A percentile compares a stretch with the other conserved stretches of the same genome.
These are phyloP conservation scores for Pecoramyces ruminantium DNA, from an alignment of 192 early-diverging fungal genomes.

Conservation along the genomic window DNA sequence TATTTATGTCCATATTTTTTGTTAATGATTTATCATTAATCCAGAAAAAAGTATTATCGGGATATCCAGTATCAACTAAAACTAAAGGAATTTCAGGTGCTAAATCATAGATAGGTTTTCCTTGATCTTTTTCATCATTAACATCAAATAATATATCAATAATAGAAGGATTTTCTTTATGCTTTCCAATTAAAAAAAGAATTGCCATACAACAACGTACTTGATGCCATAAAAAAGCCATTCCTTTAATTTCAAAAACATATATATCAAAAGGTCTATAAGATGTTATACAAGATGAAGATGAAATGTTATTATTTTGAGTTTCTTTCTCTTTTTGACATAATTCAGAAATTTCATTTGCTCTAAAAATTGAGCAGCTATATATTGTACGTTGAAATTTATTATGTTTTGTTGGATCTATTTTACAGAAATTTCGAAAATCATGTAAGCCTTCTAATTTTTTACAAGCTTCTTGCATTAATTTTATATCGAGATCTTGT, in stretches of 20 bases:
- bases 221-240: constrained; percentile 94
- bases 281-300: background rate
- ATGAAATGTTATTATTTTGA: background rate
- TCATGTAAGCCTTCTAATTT: constrained; percentile 68
- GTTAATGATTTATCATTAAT: background rate
- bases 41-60: background rate
- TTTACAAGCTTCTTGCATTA: constrained; percentile 56
- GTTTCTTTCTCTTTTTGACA: background rate
- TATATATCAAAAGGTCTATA: background rate
- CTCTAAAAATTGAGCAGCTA: background rate
- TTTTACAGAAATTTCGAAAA: constrained; percentile 90
- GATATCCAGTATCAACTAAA: constrained; percentile 42
- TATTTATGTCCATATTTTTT: too few species aligned
- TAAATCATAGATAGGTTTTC: constrained; percentile 71
- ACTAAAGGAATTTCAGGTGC: constrained; percentile 79
- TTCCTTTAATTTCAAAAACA: constrained; percentile 25
- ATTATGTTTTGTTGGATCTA: constrained; percentile 59
- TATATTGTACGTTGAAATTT: background rate
- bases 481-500: constrained; percentile 45
- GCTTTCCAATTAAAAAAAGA: constrained; percentile 68
- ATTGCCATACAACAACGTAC: constrained; percentile 92
- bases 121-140: constrained; percentile 44
- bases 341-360: background rate
- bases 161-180: constrained; percentile 55
- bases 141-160: constrained; percentile 9